Evolutionary conservation across 2,329 filamentous ascomycete genomes (phyloP).

Genomic region (Monosporascus sp.): DNA sequence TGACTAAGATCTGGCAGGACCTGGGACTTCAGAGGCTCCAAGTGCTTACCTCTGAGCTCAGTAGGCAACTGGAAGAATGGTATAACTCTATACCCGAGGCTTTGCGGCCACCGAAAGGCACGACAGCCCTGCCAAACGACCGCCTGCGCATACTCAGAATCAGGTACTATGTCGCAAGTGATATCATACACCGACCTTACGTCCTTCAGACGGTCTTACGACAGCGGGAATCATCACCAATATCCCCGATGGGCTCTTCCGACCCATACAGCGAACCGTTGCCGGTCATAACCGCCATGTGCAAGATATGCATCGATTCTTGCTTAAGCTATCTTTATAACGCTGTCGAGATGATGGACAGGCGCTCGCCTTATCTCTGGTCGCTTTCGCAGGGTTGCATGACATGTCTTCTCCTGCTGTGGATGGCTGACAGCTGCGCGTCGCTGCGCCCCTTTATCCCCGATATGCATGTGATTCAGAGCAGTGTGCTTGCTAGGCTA

Average conservation of each 20-base stretch:
- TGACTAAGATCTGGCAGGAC: constrained; percentile 20
- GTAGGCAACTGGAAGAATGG: constrained; percentile 34
- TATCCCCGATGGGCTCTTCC: constrained; percentile 11
- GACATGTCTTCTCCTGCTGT: constrained; percentile 29
- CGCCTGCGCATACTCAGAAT: constrained; percentile 65
- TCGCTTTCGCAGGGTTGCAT: constrained; percentile 30
- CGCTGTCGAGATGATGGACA: constrained; percentile 29
- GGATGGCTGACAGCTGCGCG: constrained; percentile 26
- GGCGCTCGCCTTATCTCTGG: constrained; percentile 34
- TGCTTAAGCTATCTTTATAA: constrained; percentile 31
- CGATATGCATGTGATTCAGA: constrained; percentile 23
- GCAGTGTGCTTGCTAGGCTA: constrained; percentile 23
- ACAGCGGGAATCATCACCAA: constrained; percentile 17
- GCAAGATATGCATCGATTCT: constrained; percentile 29
- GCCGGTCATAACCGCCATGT: constrained; percentile 29
- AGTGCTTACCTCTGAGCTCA: constrained; percentile 30
- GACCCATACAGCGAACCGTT: constrained; percentile 18
- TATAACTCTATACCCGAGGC: constrained; percentile 32
- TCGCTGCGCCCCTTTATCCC: constrained; percentile 23
- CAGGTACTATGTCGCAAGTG: constrained; percentile 67
- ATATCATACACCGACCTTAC: constrained; percentile 66
- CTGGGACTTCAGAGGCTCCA: constrained; percentile 25
- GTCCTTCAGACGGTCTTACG: constrained; percentile 24
- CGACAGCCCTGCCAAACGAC: constrained; percentile 51
- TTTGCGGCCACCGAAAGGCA: constrained; percentile 48